Evolutionary conservation across 352 stramenopile species (phyloP).

Genomic region (Plasmopara viticola): DNA sequence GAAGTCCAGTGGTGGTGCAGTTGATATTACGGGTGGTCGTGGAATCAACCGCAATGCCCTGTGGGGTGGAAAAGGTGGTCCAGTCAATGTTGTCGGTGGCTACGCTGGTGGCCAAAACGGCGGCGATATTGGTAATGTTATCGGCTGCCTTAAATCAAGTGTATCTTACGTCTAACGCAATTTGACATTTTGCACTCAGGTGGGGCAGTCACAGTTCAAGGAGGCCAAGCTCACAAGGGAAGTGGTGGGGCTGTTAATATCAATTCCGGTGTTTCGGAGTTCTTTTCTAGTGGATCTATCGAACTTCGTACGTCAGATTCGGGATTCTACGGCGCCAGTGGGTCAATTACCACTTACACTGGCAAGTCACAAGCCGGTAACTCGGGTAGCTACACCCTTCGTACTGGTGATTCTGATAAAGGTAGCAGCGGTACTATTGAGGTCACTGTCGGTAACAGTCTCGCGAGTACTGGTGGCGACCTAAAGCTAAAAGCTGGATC

Average conservation of each 20-base stretch:
- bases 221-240: constrained; percentile 37
- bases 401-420: constrained; percentile 47
- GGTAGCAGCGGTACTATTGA: constrained; percentile 22
- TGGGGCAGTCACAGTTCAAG: constrained; percentile 39
- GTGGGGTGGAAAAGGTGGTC: constrained; percentile 51
- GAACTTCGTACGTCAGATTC: constrained; percentile 62
- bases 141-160: not conserved
- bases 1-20: constrained; percentile 40
- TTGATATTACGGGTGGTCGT: constrained; percentile 43
- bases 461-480: constrained; percentile 16
- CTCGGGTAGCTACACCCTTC: constrained; percentile 51
- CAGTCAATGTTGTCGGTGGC: constrained; percentile 49
- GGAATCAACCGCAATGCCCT: constrained; percentile 35
- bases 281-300: constrained; percentile 48
- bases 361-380: constrained; percentile 45
- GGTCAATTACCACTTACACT: constrained; percentile 55
- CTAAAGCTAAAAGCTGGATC: constrained; percentile 25
- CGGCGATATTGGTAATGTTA: constrained; percentile 37
- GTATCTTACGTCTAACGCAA: constrained; percentile 1
- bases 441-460: constrained; percentile 18
- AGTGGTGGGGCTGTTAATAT: constrained; percentile 49
- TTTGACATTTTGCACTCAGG: constrained; percentile 16
- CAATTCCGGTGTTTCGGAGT: constrained; percentile 32
- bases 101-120: constrained; percentile 38
- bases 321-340: constrained; percentile 57